These are phyloP conservation scores for Sclerotinia glacialis DNA, from an alignment of 2,329 filamentous ascomycete genomes.

Conservation along the genomic window DNA sequence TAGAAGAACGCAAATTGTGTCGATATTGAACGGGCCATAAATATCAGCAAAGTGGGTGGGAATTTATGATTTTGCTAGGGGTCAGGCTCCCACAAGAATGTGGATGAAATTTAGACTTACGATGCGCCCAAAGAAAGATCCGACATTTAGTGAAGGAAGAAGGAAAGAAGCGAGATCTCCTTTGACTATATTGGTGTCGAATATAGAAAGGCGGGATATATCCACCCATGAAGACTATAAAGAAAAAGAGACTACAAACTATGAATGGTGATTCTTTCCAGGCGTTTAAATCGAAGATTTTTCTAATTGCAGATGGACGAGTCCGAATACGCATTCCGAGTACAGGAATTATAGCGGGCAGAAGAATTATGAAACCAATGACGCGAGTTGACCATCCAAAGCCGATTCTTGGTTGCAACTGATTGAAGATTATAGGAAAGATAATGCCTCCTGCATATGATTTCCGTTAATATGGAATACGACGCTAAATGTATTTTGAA, in stretches of 20 bases:
- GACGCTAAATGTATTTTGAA: not conserved
- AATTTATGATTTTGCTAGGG: constrained; percentile 27
- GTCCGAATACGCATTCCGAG: not conserved
- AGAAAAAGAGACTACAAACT: constrained; percentile 1
- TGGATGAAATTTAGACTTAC: constrained; percentile 33
- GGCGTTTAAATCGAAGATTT: not conserved
- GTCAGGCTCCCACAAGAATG: no score
- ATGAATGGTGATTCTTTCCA: constrained; percentile 1
- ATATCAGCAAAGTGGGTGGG: constrained; percentile 52
- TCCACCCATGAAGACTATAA: constrained; percentile 44
- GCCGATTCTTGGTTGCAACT: constrained; percentile 43
- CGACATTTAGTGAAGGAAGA: constrained; percentile 33
- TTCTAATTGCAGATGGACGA: not conserved
- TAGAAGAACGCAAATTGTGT: constrained; percentile 46
- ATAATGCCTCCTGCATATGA: constrained; percentile 40
- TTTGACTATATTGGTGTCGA: constrained; percentile 38
- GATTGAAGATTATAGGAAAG: constrained; percentile 45
- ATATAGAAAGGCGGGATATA: constrained; percentile 53
- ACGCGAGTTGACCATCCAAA: constrained; percentile 48
- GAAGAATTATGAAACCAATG: constrained; percentile 44
- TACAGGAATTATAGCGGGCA: not conserved
- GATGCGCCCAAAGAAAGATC: constrained; percentile 52
- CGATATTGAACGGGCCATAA: constrained; percentile 50
- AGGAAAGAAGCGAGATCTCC: constrained; percentile 37
- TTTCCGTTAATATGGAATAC: not conserved